phyloP scores from a whole-genome alignment of 768 basidiomycete genomes.

The Pleurotus sapidus region DNA sequence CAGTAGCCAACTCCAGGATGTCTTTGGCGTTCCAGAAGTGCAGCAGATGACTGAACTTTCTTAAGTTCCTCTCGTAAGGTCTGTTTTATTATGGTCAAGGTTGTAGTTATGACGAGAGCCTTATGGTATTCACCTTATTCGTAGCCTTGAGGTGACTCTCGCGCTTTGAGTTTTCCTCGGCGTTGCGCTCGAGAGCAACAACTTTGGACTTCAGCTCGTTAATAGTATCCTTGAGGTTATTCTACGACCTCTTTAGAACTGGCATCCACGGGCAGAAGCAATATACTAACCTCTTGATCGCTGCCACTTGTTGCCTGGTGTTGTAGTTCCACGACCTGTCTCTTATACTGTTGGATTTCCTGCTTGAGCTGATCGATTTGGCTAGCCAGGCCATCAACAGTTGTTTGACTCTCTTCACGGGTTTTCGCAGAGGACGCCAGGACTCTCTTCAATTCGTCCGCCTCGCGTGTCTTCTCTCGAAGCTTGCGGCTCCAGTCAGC shows the following conservation, averaged over 20 bases:
- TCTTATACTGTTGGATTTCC: slow-evolving; percentile 44
- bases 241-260: background rate
- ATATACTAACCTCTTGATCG: slow-evolving; percentile 58
- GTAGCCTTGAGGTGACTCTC: slow-evolving; percentile 68
- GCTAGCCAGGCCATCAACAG: slow-evolving; percentile 44
- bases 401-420: slow-evolving; percentile 56
- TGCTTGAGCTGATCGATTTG: slow-evolving; percentile 53
- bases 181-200: slow-evolving; percentile 54
- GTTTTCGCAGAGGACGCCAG: slow-evolving; percentile 58
- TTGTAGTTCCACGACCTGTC: slow-evolving; percentile 55
- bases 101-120: background rate
- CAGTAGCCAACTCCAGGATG: slow-evolving; percentile 96
- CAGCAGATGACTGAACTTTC: slow-evolving; percentile 92
- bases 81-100: slow-evolving; percentile 33
- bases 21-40: slow-evolving; percentile 84
- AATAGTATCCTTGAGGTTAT: background rate
- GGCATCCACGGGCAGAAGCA: background rate
- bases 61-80: slow-evolving; percentile 90
- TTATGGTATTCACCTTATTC: slow-evolving; percentile 61
- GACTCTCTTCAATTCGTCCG: slow-evolving; percentile 64
- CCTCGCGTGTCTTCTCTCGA: slow-evolving; percentile 71
- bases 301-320: slow-evolving; percentile 43
- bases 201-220: slow-evolving; percentile 46
- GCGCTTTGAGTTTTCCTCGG: slow-evolving; percentile 71
- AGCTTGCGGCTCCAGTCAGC: slow-evolving; percentile 88